Percentiles rank a stretch among this genome's conserved stretches.
These are phyloP conservation scores for Colletotrichum sp. DNA, from an alignment of 2,329 filamentous ascomycete genomes.

Conservation along the genomic window DNA sequence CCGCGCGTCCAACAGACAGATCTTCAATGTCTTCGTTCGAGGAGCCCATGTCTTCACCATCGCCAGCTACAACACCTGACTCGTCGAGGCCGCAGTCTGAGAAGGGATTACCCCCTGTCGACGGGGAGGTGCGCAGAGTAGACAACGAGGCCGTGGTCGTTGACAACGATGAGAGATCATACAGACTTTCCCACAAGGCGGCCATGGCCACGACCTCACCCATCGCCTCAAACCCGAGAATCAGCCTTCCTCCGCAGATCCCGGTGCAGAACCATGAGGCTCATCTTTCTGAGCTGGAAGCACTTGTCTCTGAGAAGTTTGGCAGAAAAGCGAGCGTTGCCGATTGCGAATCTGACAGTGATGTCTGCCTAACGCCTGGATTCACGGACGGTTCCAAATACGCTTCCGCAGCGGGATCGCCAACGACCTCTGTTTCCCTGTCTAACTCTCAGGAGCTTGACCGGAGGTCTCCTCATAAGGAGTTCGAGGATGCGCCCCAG, in stretches of 20 bases:
- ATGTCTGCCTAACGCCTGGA: slow-evolving; percentile 7
- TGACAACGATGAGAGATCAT: slow-evolving; percentile 17
- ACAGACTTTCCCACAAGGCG: slow-evolving; percentile 12
- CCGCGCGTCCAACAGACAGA: slow-evolving; percentile 11
- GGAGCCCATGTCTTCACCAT: slow-evolving; percentile 35
- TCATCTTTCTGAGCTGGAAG: slow-evolving; percentile 13
- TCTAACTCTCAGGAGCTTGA: neutral
- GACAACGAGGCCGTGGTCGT: slow-evolving; percentile 12
- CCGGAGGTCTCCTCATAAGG: neutral
- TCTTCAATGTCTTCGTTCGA: slow-evolving; percentile 38
- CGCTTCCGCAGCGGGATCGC: neutral
- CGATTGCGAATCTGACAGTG: slow-evolving; percentile 16
- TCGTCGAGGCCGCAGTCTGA: slow-evolving; percentile 46
- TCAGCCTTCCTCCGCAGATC: slow-evolving; percentile 15
- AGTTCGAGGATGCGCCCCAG: neutral
- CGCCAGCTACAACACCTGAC: slow-evolving; percentile 41
- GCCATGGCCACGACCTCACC: neutral
- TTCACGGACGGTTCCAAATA: neutral
- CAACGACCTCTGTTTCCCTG: neutral
- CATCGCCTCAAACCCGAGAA: neutral
- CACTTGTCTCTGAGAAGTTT: slow-evolving; percentile 14
- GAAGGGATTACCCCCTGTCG: slow-evolving; percentile 29
- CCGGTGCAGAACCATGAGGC: slow-evolving; percentile 3
- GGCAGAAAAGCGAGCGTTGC: slow-evolving; percentile 10
- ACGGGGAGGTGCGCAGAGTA: slow-evolving; percentile 15